Conservation (phyloP, 768 basidiomycete genomes). For the Gelatoporia subvermispora region DNA sequence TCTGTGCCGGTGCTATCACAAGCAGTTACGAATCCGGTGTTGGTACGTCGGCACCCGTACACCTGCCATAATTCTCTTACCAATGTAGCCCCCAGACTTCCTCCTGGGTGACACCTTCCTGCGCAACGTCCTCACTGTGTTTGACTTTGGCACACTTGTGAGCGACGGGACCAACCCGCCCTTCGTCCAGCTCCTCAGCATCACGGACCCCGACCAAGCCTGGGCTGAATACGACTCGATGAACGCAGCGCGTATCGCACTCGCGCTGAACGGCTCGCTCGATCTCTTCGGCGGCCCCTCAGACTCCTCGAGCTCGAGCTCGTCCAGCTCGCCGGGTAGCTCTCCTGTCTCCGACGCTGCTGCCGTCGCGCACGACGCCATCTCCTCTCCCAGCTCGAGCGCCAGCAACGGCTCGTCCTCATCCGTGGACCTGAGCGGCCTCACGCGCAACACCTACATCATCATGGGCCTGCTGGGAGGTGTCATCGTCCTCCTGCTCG, state of each 20-base stretch:
- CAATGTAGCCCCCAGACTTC: slow-evolving; percentile 6
- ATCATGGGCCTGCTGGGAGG: slow-evolving; percentile 10
- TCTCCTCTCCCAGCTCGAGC: not conserved
- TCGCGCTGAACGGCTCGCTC: too few species aligned
- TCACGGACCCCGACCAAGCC: slow-evolving; percentile 2
- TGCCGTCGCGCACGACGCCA: not conserved
- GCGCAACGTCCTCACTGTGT: slow-evolving; percentile 16
- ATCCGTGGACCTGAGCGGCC: not conserved
- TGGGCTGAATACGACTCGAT: not conserved
- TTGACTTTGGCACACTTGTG: slow-evolving; percentile 2
- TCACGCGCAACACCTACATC: slow-evolving; percentile 12
- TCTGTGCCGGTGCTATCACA: slow-evolving; percentile 1
- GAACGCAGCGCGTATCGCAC: too few species aligned
- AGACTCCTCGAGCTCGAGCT: not conserved
- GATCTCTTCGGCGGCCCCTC: not conserved
- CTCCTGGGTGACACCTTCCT: slow-evolving; percentile 18
- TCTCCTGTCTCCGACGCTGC: too few species aligned
- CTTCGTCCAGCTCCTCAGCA: slow-evolving; percentile 4
- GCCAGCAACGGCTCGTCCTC: not conserved
- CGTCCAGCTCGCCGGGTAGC: too few species aligned
- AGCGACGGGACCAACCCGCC: not conserved
- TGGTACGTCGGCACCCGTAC: not conserved
- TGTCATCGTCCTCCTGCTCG: slow-evolving; percentile 8
- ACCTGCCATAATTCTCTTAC: not conserved
- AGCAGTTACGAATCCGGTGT: not conserved